These are phyloP conservation scores for Cronartium ribicola DNA, from an alignment of 1,284 basidiomycete genomes.

Conservation along the genomic window DNA sequence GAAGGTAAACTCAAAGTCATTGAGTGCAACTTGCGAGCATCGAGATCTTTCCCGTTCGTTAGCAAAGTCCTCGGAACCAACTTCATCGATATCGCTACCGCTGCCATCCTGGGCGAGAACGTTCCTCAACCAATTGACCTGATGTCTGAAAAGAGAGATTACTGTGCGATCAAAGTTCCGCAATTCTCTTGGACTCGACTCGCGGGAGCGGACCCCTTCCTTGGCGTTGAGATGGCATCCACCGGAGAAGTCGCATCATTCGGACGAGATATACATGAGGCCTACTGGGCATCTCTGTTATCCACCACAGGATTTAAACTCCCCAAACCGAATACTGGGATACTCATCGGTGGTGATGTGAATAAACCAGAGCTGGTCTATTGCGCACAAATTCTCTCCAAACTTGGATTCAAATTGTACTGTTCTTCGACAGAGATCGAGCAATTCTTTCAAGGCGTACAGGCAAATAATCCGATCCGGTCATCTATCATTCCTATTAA, in stretches of 20 bases:
- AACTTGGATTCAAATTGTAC: conserved; percentile 86
- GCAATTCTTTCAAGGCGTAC: conserved; percentile 71
- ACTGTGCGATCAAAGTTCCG: conserved; percentile 94
- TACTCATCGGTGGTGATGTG: conserved; percentile 81
- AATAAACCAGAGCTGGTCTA: conserved; percentile 72
- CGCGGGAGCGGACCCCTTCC: conserved; percentile 87
- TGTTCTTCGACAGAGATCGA: conserved; percentile 79
- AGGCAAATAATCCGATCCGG: conserved; percentile 47
- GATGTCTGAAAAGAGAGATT: conserved; percentile 85
- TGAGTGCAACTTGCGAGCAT: conserved; percentile 96
- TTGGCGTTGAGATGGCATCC: conserved; percentile 97
- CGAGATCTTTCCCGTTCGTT: conserved; percentile 97
- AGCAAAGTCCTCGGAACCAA: conserved; percentile 95
- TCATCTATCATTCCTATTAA: conserved; percentile 70
- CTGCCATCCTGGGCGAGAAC: conserved; percentile 81
- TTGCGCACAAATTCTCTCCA: conserved; percentile 70
- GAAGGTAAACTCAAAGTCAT: conserved; percentile 85
- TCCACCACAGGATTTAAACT: conserved; percentile 88
- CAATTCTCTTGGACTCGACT: conserved; percentile 98
- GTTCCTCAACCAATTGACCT: conserved; percentile 90
- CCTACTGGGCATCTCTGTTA: conserved; percentile 87
- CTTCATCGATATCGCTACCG: conserved; percentile 91
- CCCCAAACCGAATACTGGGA: conserved; percentile 68
- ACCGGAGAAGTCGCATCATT: conserved; percentile 99
- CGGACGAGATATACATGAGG: conserved; percentile 88